Evolutionary conservation across 2,329 filamentous ascomycete species (phyloP), one percentile per base, ranked within the genome.

Genomic region (Alternaria arborescens): DNA sequence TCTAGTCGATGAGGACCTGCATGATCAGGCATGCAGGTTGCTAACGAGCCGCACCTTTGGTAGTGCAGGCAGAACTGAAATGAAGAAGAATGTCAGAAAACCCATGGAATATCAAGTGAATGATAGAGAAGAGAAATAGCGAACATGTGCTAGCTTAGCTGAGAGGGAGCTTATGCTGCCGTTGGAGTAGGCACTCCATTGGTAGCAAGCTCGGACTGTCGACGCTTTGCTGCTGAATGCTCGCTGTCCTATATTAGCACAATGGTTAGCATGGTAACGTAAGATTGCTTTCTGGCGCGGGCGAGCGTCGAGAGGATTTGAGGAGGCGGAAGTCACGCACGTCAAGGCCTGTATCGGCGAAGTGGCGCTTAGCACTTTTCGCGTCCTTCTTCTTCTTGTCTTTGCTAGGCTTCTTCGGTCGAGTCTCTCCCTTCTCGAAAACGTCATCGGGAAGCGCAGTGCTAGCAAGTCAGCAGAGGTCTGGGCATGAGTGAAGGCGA

Each of bases 381-480:
- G 56, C 53, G 38, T 69, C 64, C 61, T 70, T 73, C 62, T 74
- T 73, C 62, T 74, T 77, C 68, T 77, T 77, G 46, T 77, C 74
- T 70, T 82, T 84, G 68, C 79, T 79, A 32, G 77, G 71, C 64
- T 80, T 81, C 16, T 71, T 73, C 5, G 83, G 82, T 52, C 78
- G 75, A 5, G 70, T 77, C 79, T 99, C 95, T 71, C 92, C 92
- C 24, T 89, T 82, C 48, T 89, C 86, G 76, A 99, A 99, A 3
- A 98, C 89, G 77, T 99, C 94, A 61, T 92, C 89, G 28, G 95
- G 95, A 26, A 99, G 85, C 74, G 93, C 89, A 76, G 92, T 91
- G 79, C 94, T 97, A 16, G 28, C 32, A 48, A 71, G 70, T 74
- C 52, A 73, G 70, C 54, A 14, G 30, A 47, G 28, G 46, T 18